phyloP scores from a whole-genome alignment of 2,329 filamentous ascomycete species.

The Colletotrichum orchidophilum region DNA sequence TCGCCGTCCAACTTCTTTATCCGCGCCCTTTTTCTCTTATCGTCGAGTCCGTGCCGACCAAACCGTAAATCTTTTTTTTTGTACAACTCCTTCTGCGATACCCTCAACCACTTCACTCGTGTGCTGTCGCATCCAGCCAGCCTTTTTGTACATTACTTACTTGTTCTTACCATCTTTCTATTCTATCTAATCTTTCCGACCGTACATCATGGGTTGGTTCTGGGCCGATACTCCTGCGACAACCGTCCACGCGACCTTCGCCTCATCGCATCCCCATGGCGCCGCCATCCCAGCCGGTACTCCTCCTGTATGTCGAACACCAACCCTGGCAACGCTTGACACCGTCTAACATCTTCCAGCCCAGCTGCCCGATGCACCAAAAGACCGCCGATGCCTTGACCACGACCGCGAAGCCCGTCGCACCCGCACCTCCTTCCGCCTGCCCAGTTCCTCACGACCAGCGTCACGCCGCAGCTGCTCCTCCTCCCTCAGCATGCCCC shows the following conservation, averaged over 20 bases:
- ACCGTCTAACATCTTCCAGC: constrained; percentile 47
- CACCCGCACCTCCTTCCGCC: constrained; percentile 37
- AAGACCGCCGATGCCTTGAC: constrained; percentile 59
- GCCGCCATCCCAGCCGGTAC: constrained; percentile 35
- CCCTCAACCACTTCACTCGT: neutral
- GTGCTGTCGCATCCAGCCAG: neutral
- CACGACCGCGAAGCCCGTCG: constrained; percentile 39
- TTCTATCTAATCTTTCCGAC: neutral
- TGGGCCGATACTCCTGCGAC: constrained; percentile 62
- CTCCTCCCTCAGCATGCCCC: constrained; percentile 44
- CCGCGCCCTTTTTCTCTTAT: constrained; percentile 12
- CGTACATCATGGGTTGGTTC: constrained; percentile 67
- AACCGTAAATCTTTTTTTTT: constrained; percentile 33
- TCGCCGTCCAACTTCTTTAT: constrained; percentile 9
- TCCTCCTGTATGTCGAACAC: constrained; percentile 51
- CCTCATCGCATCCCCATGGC: constrained; percentile 37
- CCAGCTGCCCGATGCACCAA: constrained; percentile 67
- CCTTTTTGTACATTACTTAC: neutral
- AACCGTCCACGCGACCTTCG: constrained; percentile 32
- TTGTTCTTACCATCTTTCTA: neutral
- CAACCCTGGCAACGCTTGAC: neutral
- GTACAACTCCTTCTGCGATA: neutral
- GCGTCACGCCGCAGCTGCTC: constrained; percentile 35
- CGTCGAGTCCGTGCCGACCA: constrained; percentile 2
- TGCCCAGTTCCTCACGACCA: constrained; percentile 44